Evolutionary conservation across 2,329 filamentous ascomycete species (phyloP).

Genomic region (Aureobasidium sp.): DNA sequence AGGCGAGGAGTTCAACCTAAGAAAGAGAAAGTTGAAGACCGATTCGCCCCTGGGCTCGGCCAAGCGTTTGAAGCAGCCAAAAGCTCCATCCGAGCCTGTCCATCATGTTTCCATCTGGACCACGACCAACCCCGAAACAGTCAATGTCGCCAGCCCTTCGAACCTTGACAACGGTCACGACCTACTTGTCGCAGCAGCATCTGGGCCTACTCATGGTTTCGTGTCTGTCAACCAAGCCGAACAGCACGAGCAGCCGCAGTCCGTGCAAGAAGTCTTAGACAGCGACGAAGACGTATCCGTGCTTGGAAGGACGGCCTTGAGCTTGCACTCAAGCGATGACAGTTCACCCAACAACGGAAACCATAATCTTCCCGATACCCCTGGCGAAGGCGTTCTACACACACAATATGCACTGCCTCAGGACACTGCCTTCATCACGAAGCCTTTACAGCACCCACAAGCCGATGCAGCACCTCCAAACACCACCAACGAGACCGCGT

Average conservation of each 20-base stretch:
- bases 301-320: background rate
- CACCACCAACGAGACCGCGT: background rate
- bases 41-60: background rate
- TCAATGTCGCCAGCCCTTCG: background rate
- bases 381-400: background rate
- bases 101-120: background rate
- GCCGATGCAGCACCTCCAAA: background rate
- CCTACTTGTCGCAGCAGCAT: background rate
- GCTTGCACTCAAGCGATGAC: background rate
- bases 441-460: background rate
- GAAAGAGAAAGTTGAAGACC: background rate
- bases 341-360: background rate
- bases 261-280: background rate
- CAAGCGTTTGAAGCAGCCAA: background rate
- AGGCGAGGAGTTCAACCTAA: background rate
- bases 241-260: background rate
- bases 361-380: background rate
- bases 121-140: background rate
- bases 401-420: slow-evolving; percentile 7
- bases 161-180: background rate
- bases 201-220: background rate
- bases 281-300: background rate
- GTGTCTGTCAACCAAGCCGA: background rate
- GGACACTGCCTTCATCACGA: background rate
- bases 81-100: background rate